Evolutionary conservation across 441 rosid genomes (phyloP).

Genomic region (Eutrema salsugineum): DNA sequence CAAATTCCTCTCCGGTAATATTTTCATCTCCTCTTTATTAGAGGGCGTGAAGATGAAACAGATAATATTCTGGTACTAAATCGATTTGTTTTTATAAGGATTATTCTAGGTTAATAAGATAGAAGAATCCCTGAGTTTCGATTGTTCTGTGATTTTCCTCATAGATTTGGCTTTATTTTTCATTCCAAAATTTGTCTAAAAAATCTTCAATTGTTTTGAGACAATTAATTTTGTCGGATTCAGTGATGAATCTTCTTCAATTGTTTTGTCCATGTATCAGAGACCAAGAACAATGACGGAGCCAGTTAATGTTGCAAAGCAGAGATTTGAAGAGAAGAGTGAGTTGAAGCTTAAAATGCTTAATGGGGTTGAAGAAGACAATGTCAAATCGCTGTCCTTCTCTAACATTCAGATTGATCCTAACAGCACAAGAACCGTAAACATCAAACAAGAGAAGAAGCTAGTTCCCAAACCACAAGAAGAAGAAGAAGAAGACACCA

Average conservation of each 20-base stretch:
- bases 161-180: neutral
- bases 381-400: slow-evolving; percentile 5
- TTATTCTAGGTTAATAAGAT: neutral
- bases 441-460: neutral
- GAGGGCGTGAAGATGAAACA: neutral
- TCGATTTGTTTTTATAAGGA: neutral
- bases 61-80: neutral
- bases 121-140: neutral
- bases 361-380: slow-evolving; percentile 16
- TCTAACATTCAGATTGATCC: slow-evolving; percentile 29
- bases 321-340: neutral
- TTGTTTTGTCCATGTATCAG: neutral
- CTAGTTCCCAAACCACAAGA: neutral
- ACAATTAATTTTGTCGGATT: no score
- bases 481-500: neutral
- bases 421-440: slow-evolving; percentile 20
- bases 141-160: neutral
- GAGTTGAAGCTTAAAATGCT: neutral
- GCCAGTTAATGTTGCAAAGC: neutral
- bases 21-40: neutral
- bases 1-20: slow-evolving; percentile 1
- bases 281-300: slow-evolving; percentile 8
- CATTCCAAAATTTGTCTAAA: neutral
- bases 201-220: no score
- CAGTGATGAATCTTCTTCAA: neutral